Base-by-base conservation (phyloP, 2,329 filamentous ascomycete genomes). In the Juglanconis sp. region DNA sequence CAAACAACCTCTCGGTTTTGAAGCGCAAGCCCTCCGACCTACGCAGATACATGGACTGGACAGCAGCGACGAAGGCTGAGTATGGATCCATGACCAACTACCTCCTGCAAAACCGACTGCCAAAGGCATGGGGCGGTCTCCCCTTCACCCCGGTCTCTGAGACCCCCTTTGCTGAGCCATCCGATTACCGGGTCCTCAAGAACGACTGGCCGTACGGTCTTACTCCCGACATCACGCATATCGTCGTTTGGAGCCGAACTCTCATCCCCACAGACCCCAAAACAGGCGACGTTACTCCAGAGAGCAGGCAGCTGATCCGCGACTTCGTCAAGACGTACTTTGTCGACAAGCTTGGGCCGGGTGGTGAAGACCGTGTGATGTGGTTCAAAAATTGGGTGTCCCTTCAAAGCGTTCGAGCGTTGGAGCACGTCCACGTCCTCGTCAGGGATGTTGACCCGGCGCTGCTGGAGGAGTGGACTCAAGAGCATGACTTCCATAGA, bases 341-440 rank as follows among this genome's bases (percentile, higher is more conserved):
- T 70, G 77, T 83, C 38, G 77, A 82, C n/a, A 75, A 73, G 35
- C 75, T 90, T 11, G 81, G 80, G 0, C 71, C 73, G 0, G 76
- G 73, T 3, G 81, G 80, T n/a, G 73, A 76, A 59, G 74, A 79
- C 5, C 77, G 75, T 53, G 84, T 88, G 49, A 72, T 92, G 63
- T 98, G 92, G 92, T 97, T 97, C 77, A 96, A 94, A 81, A 97
- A 97, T 68, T 96, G 92, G 92, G 87, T 86, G 62, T 86, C 87
- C 32, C 76, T 97, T 71, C 96, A 97, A 78, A 96, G 91, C 68
- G 89, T 97, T 47, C 86, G 93, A 68, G 84, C 90, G 3, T 79
- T 97, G 51, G 93, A 96, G 77, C 94, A 97, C 72, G 88, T 97
- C 69, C 94, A 98, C 74, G 86, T 98, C 38, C 70, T 89, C 68